A percentile compares a stretch with the other conserved stretches of the same genome.
phyloP scores from a whole-genome alignment of 2,329 filamentous ascomycete species.

The Dactylellina leptospora region DNA sequence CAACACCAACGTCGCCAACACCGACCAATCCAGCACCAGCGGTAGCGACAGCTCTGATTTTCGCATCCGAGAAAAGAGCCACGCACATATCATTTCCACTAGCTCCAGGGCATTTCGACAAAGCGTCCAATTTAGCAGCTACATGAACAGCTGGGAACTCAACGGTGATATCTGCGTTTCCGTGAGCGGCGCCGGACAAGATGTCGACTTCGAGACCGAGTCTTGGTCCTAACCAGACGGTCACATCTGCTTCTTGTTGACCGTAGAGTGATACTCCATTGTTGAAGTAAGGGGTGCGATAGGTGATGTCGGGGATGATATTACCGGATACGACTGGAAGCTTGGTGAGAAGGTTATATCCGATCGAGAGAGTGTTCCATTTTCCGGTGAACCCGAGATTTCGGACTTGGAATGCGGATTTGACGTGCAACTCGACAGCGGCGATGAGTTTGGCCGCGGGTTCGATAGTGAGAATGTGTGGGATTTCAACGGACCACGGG shows the following conservation, averaged over 20 bases:
- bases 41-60: slow-evolving; percentile 10
- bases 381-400: slow-evolving; percentile 13
- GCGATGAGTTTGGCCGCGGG: slow-evolving; percentile 19
- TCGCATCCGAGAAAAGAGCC: slow-evolving; percentile 9
- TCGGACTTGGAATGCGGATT: slow-evolving; percentile 33
- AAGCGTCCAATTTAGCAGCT: not conserved
- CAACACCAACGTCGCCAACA: slow-evolving; percentile 10
- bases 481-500: slow-evolving; percentile 30
- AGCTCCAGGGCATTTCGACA: slow-evolving; percentile 11
- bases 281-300: not conserved
- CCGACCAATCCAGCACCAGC: slow-evolving; percentile 16
- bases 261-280: slow-evolving; percentile 23
- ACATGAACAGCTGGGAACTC: slow-evolving; percentile 25
- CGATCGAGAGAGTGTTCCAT: slow-evolving; percentile 25
- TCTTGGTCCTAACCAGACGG: slow-evolving; percentile 24
- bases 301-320: slow-evolving; percentile 14
- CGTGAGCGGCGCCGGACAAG: slow-evolving; percentile 4
- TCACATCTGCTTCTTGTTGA: slow-evolving; percentile 10
- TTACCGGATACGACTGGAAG: slow-evolving; percentile 17
- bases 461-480: slow-evolving; percentile 9
- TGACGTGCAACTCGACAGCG: slow-evolving; percentile 11
- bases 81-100: slow-evolving; percentile 26
- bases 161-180: slow-evolving; percentile 13
- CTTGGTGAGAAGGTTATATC: slow-evolving; percentile 34
- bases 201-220: slow-evolving; percentile 23